Percentiles rank a stretch among this genome's conserved stretches.
These are phyloP conservation scores for Schizosaccharomyces versatilis DNA, from an alignment of 1,139 yeast genomes.

Conservation along the genomic window DNA sequence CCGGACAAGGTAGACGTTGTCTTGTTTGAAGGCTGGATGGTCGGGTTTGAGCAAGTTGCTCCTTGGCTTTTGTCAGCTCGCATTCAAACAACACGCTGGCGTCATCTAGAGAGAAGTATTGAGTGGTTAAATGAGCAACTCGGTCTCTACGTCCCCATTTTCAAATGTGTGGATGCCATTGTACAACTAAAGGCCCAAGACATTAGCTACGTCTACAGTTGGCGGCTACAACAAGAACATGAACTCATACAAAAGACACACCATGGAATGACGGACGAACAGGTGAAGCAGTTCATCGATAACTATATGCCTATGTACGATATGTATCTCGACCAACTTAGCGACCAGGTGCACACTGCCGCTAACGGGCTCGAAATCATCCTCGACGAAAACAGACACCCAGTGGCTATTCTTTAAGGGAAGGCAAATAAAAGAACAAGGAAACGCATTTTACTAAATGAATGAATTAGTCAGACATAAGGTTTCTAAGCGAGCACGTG, in stretches of 20 bases:
- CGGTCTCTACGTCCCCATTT: constrained; percentile 29
- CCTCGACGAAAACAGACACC: neutral
- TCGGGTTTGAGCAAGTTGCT: constrained; percentile 40
- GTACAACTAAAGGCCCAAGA: constrained; percentile 40
- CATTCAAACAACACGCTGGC: neutral
- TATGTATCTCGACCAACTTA: constrained; percentile 34
- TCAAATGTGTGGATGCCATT: constrained; percentile 39
- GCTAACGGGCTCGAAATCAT: neutral
- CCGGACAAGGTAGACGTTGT: constrained; percentile 31
- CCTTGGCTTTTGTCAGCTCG: constrained; percentile 16
- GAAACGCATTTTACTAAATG: too few species aligned
- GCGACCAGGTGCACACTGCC: constrained; percentile 10
- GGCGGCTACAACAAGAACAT: constrained; percentile 80
- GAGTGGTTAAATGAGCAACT: constrained; percentile 18
- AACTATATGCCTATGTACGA: constrained; percentile 75
- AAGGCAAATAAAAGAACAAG: neutral
- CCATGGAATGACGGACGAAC: constrained; percentile 54
- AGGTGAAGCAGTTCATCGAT: constrained; percentile 46
- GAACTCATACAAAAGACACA: constrained; percentile 33
- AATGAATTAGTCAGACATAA: too few species aligned
- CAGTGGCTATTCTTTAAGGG: neutral
- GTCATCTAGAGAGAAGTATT: constrained; percentile 18
- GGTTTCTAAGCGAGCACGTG: too few species aligned
- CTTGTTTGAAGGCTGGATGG: constrained; percentile 85
- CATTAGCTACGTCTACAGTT: constrained; percentile 41